phyloP scores from a whole-genome alignment of 225 moss, liverwort and hornwort genomes.

The Bryum argenteum region DNA sequence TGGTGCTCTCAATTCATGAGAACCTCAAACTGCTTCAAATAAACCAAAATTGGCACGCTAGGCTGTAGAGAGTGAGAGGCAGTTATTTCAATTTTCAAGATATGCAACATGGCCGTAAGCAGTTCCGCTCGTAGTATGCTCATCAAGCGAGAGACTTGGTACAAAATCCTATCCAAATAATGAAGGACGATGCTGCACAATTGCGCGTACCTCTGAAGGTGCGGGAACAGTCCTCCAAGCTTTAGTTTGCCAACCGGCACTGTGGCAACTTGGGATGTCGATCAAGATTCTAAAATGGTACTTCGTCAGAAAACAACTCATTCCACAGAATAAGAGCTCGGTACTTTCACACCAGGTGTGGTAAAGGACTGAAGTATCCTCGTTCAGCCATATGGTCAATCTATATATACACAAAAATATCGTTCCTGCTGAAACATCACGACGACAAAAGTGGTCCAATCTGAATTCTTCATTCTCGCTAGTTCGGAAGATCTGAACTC shows the following conservation, averaged over 20 bases:
- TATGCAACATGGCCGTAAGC: slow-evolving; percentile 3
- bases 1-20: no score
- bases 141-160: background rate
- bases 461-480: slow-evolving; percentile 25
- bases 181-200: slow-evolving; percentile 10
- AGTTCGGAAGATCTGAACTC: slow-evolving; percentile 20
- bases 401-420: slow-evolving; percentile 38
- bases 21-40: no score
- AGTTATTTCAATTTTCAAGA: background rate
- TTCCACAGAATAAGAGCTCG: slow-evolving; percentile 29
- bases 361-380: slow-evolving; percentile 8
- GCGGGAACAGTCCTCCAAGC: no score
- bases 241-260: slow-evolving; percentile 15
- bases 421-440: slow-evolving; percentile 26
- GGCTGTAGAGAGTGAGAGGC: background rate
- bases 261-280: slow-evolving; percentile 15
- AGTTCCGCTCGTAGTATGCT: background rate
- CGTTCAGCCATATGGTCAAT: slow-evolving; percentile 28
- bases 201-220: slow-evolving; percentile 15
- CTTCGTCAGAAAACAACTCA: slow-evolving; percentile 24
- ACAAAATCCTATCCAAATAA: slow-evolving; percentile 14
- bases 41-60: no score
- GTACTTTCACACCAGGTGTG: slow-evolving; percentile 31
- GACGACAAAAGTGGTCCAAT: slow-evolving; percentile 26
- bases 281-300: slow-evolving; percentile 31